Evolutionary conservation across 768 basidiomycete species (phyloP).

Genomic region (Grammothele lineata): DNA sequence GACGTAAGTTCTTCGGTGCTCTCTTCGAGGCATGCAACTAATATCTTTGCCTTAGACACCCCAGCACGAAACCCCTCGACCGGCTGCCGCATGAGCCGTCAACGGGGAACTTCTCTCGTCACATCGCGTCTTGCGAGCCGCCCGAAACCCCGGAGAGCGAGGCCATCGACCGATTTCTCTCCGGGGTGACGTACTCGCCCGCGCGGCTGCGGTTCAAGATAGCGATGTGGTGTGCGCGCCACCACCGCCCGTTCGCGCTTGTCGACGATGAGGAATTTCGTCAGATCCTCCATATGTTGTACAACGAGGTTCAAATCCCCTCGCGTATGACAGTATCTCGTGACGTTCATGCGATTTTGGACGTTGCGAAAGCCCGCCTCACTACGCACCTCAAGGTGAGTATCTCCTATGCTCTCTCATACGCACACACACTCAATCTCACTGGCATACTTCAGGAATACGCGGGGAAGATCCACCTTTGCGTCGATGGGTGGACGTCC

Average conservation of each 20-base stretch:
- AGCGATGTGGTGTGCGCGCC: constrained; percentile 12
- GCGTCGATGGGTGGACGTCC: constrained; percentile 17
- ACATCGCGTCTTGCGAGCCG: too few relatives aligned
- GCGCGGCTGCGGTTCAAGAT: constrained; percentile 8
- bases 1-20: too few relatives aligned
- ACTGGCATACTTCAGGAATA: too few relatives aligned
- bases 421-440: too few relatives aligned
- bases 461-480: constrained; percentile 21
- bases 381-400: background rate
- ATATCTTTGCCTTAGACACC: too few relatives aligned
- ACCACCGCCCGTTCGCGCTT: constrained; percentile 18
- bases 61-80: too few relatives aligned
- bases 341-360: constrained; percentile 12
- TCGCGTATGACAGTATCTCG: constrained; percentile 10
- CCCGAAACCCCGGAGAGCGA: background rate
- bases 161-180: constrained; percentile 1
- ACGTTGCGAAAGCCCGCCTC: background rate
- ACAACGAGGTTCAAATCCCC: constrained; percentile 13
- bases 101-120: too few relatives aligned
- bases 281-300: constrained; percentile 15
- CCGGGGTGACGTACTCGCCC: background rate
- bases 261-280: constrained; percentile 13
- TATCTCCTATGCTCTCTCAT: too few relatives aligned
- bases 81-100: too few relatives aligned
- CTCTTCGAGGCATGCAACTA: too few relatives aligned